These are phyloP conservation scores for Ceratocystis cacaofunesta DNA, from an alignment of 2,329 filamentous ascomycete species.

Conservation along the genomic window DNA sequence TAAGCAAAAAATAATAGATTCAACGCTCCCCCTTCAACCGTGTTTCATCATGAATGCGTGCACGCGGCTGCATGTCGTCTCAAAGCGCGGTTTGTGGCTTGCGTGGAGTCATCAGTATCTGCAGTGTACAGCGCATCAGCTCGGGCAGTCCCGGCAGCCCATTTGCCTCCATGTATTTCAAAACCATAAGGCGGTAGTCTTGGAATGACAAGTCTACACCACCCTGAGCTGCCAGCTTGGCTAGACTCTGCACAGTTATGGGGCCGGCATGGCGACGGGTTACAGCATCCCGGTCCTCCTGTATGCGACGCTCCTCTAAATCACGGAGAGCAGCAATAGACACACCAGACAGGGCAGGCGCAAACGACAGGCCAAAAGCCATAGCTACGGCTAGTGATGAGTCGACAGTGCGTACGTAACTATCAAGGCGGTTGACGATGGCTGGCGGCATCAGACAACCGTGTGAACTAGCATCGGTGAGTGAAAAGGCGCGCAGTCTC, in stretches of 20 bases:
- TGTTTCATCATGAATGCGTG: background rate
- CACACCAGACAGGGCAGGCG: conserved; percentile 40
- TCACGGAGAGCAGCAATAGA: conserved; percentile 40
- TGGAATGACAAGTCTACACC: conserved; percentile 56
- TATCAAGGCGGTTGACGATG: conserved; percentile 31
- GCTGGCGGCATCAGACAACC: conserved; percentile 36
- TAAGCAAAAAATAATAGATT: background rate
- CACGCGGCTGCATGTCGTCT: background rate
- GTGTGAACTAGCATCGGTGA: conserved; percentile 45
- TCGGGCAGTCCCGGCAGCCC: conserved; percentile 52
- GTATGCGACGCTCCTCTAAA: conserved; percentile 41
- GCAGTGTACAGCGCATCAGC: conserved; percentile 71
- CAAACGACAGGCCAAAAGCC: conserved; percentile 44
- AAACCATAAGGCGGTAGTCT: conserved; percentile 58
- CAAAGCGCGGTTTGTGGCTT: conserved; percentile 16
- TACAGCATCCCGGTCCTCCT: conserved; percentile 17
- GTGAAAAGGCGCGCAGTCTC: conserved; percentile 57
- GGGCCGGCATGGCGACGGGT: conserved; percentile 46
- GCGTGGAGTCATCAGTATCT: conserved; percentile 45
- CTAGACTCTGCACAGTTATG: conserved; percentile 52
- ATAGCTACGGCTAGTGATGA: conserved; percentile 32
- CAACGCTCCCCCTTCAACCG: background rate
- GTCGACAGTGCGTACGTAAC: conserved; percentile 36
- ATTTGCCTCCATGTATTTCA: conserved; percentile 49
- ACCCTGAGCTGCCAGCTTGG: conserved; percentile 45